Evolutionary conservation across 768 basidiomycete species (phyloP).

Genomic region (Lactarius indigo): DNA sequence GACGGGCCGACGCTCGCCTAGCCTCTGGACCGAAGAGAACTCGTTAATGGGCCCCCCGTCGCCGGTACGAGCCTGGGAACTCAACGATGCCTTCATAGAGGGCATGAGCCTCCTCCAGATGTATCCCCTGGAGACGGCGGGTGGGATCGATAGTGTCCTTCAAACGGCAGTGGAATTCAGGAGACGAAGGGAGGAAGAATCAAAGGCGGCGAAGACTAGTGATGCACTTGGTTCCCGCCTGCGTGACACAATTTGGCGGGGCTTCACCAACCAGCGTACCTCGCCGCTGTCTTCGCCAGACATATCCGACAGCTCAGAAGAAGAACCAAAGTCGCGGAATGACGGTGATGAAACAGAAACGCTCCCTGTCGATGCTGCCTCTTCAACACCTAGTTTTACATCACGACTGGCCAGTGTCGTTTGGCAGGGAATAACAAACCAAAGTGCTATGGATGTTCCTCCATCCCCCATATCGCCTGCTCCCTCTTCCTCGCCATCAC

Average conservation of each 20-base stretch:
- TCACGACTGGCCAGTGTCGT: constrained; percentile 59
- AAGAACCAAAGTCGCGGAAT: constrained; percentile 32
- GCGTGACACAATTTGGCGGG: constrained; percentile 62
- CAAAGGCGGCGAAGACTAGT: constrained; percentile 32
- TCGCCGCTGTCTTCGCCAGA: constrained; percentile 38
- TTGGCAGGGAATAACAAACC: constrained; percentile 76
- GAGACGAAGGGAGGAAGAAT: constrained; percentile 45
- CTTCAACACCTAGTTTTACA: constrained; percentile 38
- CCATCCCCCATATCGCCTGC: constrained; percentile 37
- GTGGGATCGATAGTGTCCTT: constrained; percentile 67
- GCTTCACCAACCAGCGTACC: constrained; percentile 53
- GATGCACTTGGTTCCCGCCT: constrained; percentile 54
- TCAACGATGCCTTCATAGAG: constrained; percentile 63
- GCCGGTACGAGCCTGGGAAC: constrained; percentile 46
- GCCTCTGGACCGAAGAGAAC: constrained; percentile 54
- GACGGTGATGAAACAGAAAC: constrained; percentile 48
- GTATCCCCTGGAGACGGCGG: constrained; percentile 62
- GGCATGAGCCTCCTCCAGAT: constrained; percentile 59
- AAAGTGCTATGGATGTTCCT: constrained; percentile 65
- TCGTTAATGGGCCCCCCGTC: constrained; percentile 37
- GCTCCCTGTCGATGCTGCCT: constrained; percentile 13
- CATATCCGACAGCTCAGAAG: constrained; percentile 30
- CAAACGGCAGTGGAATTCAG: constrained; percentile 64
- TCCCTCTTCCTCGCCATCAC: constrained; percentile 36
- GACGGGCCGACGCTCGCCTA: constrained; percentile 38